A percentile compares a stretch with the other conserved stretches of the same genome.
Conservation (phyloP, 768 basidiomycete species). For the Psilocybe azurescens region DNA sequence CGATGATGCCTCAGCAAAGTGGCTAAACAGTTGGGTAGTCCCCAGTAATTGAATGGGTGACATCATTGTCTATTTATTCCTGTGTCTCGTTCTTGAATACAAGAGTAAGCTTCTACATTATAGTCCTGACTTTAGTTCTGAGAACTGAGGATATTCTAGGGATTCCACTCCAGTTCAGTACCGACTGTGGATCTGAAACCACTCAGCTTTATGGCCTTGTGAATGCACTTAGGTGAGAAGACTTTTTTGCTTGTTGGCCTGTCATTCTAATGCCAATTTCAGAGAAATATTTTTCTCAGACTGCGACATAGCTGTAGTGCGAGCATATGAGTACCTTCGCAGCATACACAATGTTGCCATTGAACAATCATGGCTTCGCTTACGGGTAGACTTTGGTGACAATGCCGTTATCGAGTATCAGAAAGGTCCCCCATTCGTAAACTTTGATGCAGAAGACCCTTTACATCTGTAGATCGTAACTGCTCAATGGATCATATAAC, state of each 20-base stretch:
- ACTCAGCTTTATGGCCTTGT: slow-evolving; percentile 34
- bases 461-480: slow-evolving; percentile 28
- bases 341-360: slow-evolving; percentile 40
- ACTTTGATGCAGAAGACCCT: slow-evolving; percentile 20
- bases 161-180: slow-evolving; percentile 37
- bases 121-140: background rate
- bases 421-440: slow-evolving; percentile 27
- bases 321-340: slow-evolving; percentile 34
- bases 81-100: slow-evolving; percentile 28
- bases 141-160: slow-evolving; percentile 23
- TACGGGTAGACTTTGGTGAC: slow-evolving; percentile 36
- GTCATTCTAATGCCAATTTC: slow-evolving; percentile 28
- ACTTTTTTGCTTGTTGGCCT: background rate
- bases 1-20: slow-evolving; percentile 34
- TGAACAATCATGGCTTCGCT: slow-evolving; percentile 39
- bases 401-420: slow-evolving; percentile 29
- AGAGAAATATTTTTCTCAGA: slow-evolving; percentile 24
- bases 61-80: slow-evolving; percentile 37
- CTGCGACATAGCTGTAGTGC: slow-evolving; percentile 14
- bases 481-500: too few relatives aligned
- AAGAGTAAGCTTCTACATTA: slow-evolving; percentile 10
- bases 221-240: slow-evolving; percentile 33
- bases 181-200: slow-evolving; percentile 43
- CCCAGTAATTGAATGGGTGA: slow-evolving; percentile 38
- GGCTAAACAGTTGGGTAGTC: slow-evolving; percentile 40